Base-by-base conservation (phyloP, 805 yeast species). In the Kuraishia hungarica region DNA sequence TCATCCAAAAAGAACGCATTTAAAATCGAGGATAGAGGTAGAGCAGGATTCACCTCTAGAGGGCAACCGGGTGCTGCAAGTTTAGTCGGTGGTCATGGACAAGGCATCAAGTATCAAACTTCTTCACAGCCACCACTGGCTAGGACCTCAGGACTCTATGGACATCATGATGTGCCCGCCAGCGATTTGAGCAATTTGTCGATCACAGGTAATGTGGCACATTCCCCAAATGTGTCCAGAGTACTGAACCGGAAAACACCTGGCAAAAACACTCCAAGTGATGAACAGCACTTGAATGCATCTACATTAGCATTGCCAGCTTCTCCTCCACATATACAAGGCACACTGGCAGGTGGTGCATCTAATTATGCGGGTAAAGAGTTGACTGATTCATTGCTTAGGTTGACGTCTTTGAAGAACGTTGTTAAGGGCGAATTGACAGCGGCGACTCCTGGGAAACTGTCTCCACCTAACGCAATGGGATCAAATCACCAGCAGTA, bases 1-100 rank as follows among this genome's bases (percentile, higher is more conserved):
- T 67, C 74, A 4, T 69, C 67, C 54, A 70, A 67, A 51, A 68
- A 65, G 55, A 58, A 61, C n/a, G 54, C 21, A 13, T 13, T 35
- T 17, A 51, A 48, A 23, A n/a, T 15, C 2, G 50, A 52, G n/a
- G 50, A 52, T 6, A 43, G 53, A 24, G 53, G 53, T 13, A 43
- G 53, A 43, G 13, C 53, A n/a, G 43, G 43, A 13, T 35, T 35
- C 43, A 15, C 43, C 43, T 35, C 43, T 15, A 13, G 43, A 15
- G 43, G 43, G 11, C 29, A 26, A 6, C 5, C 10, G 29, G 29
- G 29, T 26, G n/a, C n/a, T 15, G 5, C n/a, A 35, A 35, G n/a
- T 35, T 4, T 17, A 17, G 8, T 15, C 4, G 43, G 43, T 35
- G 43, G 43, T 3, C 43, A 35, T 35, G 43, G 3, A 13, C 43